Conservation (phyloP, 2,329 filamentous ascomycete species). For the Fusarium musae region DNA sequence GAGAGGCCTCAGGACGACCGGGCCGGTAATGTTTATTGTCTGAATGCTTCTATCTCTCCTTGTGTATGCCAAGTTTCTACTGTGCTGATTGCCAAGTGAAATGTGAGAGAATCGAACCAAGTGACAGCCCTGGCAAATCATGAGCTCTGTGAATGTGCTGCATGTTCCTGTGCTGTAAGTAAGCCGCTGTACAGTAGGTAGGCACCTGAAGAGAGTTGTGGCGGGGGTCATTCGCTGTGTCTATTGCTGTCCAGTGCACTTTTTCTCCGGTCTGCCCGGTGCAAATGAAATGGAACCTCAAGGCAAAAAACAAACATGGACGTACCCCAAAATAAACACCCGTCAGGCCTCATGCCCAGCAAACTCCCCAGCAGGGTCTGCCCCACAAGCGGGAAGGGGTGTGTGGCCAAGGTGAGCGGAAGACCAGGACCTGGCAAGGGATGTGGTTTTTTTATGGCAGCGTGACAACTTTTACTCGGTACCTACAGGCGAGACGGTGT, state of each 20-base stretch:
- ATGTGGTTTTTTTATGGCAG: conserved; percentile 34
- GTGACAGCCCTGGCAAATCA: background rate
- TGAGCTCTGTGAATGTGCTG: background rate
- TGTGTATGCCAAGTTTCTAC: conserved; percentile 7
- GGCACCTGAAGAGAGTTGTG: conserved; percentile 3
- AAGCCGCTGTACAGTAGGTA: background rate
- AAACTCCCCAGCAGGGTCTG: conserved; percentile 27
- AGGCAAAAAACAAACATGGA: background rate
- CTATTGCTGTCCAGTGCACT: background rate
- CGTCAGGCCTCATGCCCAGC: conserved; percentile 19
- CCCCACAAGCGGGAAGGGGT: conserved; percentile 36
- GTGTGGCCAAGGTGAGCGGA: conserved; percentile 37
- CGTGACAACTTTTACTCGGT: conserved; percentile 37
- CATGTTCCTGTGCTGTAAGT: conserved; percentile 9
- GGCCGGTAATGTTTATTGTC: conserved; percentile 30
- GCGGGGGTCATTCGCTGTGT: conserved; percentile 5
- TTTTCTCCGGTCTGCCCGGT: conserved; percentile 16
- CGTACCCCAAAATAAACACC: conserved; percentile 23
- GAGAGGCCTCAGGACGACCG: conserved; percentile 34
- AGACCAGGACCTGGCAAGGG: conserved; percentile 29
- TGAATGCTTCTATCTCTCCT: background rate
- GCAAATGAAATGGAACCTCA: background rate
- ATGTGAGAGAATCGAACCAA: conserved; percentile 2
- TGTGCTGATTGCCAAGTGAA: conserved; percentile 3
- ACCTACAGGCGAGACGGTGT: conserved; percentile 35